Base-by-base conservation (phyloP, 345 rosid genomes). In the Nephelium lappaceum region DNA sequence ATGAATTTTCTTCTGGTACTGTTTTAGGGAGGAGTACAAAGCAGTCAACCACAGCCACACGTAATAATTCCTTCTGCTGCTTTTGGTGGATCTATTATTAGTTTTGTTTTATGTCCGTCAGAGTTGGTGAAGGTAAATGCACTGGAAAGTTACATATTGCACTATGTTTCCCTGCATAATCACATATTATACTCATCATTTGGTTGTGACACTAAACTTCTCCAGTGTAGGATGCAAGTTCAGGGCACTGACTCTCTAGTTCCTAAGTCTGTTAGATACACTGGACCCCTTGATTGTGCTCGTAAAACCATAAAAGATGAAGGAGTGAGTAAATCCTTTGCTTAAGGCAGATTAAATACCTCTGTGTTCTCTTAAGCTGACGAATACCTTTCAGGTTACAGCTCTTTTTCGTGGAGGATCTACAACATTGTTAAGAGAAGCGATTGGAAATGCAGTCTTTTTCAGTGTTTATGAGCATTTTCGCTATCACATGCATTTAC, bases 191-290 rank as follows among this genome's bases (percentile, higher is more conserved):
- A 73, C 82, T 65, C 25, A 36, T 72, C 61, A 31, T 79, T 73
- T 86, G 80, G 62, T 57, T 67, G 67, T 87, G 89, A 87, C 85
- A 78, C 76, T 76, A 77, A 61, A 82, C 80, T 82, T 80, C 83
- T 91, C 71, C 97, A 97, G 96, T 93, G 98, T 90, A 93, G 98
- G 87, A 93, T 94, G 97, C 99, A 97, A 90, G 87, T 97, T 86
- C 99, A 97, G 81, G 98, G 98, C 78, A 82, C 95, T 0, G 95
- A 90, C 74, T 90, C 96, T 5, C 60, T 93, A 80, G 88, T 94
- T 85, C 93, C 92, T 16, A 87, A 80, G 78, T 75, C 85, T 60
- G 82, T 83, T 80, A 89, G 91, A 86, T 94, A 91, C 88, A 83
- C 65, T 18, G 73, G 93, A 73, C 93, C 98, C 79, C 91, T 97